Percentiles rank a stretch among this genome's conserved stretches.
These are phyloP conservation scores for Fusarium avenaceum DNA, from an alignment of 2,329 filamentous ascomycete species.

Conservation along the genomic window DNA sequence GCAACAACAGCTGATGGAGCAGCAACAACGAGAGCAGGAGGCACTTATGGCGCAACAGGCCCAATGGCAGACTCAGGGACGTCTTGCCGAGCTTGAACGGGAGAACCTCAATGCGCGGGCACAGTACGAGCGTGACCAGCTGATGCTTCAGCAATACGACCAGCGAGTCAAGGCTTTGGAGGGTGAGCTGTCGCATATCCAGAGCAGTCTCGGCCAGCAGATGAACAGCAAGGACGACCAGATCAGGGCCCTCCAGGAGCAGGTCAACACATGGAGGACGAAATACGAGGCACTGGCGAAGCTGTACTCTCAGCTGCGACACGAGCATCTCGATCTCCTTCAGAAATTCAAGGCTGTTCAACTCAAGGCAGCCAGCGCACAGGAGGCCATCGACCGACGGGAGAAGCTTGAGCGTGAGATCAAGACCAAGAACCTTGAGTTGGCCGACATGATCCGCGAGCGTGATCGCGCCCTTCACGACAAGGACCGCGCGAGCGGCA, in stretches of 20 bases:
- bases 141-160: conserved; percentile 97
- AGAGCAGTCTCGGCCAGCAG: conserved; percentile 87
- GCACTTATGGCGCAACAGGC: conserved; percentile 89
- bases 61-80: conserved; percentile 93
- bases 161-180: conserved; percentile 94
- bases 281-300: conserved; percentile 98
- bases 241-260: conserved; percentile 91
- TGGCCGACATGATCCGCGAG: conserved; percentile 98
- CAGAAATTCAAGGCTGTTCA: conserved; percentile 98
- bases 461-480: conserved; percentile 94
- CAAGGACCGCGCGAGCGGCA: conserved; percentile 86
- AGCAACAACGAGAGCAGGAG: conserved; percentile 91
- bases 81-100: conserved; percentile 93
- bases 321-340: conserved; percentile 93
- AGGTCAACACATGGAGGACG: conserved; percentile 96
- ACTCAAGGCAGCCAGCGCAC: conserved; percentile 94
- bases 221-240: conserved; percentile 93
- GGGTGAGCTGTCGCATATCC: conserved; percentile 84
- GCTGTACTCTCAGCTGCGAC: conserved; percentile 93
- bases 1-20: conserved; percentile 86
- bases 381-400: conserved; percentile 93
- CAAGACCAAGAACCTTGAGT: conserved; percentile 99
- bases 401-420: conserved; percentile 97
- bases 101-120: conserved; percentile 95
- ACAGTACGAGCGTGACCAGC: conserved; percentile 96